Evolutionary conservation across 2,329 filamentous ascomycete genomes (phyloP), one percentile per base, ranked within the genome.

Genomic region (Alternaria incomplexa): DNA sequence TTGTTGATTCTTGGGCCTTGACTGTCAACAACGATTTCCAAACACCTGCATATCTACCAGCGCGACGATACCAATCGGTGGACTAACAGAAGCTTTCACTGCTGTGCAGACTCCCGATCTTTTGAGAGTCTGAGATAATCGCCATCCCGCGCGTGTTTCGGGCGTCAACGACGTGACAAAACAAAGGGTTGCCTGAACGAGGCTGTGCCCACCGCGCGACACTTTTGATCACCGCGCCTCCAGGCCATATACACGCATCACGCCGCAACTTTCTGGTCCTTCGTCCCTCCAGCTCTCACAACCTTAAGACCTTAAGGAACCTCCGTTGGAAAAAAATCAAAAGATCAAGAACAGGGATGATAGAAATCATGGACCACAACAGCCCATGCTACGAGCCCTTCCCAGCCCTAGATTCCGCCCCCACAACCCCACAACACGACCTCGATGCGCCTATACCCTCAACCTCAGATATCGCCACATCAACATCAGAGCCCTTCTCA

Each of bases 141-240:
- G 30, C 20, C 17, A 26, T 22, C 13, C 56, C n/a, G 36, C n/a
- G 17, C 26, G 22, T 43, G 23, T 52, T 52, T 51, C 17, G 48
- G 48, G 20, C 30, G 30, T 40, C 48, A 47, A 17, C 48, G 40
- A 30, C 23, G 46, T 58, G 26, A 47, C 47, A 30, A 50, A 40
- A 56, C 30, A 25, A 47, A 40, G 54, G 59, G 48, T 52, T 58
- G 59, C 59, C 59, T 61, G 26, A 61, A 58, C n/a, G 59, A 58
- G 59, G 59, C 59, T 61, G 59, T 58, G 59, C 59, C 36, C 32
- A 32, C 48, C 28, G 48, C 30, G 15, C 30, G 11, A 40, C 48
- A 30, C 48, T 23, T 52, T 25, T 17, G 32, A 51, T 36, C 23
- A 44, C 22, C 28, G 46, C 54, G 44, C 47, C 22, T 32, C 23